Evolutionary conservation across 306 rosid species (phyloP).

Genomic region (Cyclanthera cordifolia): DNA sequence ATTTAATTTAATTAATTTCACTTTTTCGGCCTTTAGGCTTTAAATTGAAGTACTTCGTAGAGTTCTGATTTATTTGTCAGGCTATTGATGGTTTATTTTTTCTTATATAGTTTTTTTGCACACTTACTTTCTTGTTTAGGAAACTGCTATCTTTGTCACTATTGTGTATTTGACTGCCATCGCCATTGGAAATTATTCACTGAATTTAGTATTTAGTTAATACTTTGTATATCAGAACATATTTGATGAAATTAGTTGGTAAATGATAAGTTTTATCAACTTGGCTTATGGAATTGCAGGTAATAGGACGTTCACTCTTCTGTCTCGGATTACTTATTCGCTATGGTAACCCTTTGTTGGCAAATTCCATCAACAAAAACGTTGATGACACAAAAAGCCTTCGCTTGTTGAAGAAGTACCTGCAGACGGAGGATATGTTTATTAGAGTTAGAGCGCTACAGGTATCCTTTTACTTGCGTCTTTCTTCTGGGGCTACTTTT

Average conservation of each 20-base stretch:
- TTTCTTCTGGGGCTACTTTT: conserved; percentile 9
- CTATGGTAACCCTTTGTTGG: conserved; percentile 58
- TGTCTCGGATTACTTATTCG: conserved; percentile 90
- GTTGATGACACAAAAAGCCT: conserved; percentile 47
- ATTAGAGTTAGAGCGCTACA: conserved; percentile 80
- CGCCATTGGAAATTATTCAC: background rate
- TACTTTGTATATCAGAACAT: background rate
- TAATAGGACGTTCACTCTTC: conserved; percentile 79
- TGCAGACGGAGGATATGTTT: conserved; percentile 51
- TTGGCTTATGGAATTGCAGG: conserved; percentile 42
- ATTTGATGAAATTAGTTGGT: background rate
- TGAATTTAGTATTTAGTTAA: background rate
- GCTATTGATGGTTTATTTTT: background rate
- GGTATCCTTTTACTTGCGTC: conserved; percentile 27
- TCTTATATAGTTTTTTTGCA: background rate
- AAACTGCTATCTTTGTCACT: background rate
- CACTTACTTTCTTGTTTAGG: background rate
- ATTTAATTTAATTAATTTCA: background rate
- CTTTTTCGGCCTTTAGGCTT: background rate
- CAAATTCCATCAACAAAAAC: conserved; percentile 34
- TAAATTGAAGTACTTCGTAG: background rate
- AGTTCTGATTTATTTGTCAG: background rate
- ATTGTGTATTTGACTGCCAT: background rate
- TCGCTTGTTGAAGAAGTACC: conserved; percentile 55
- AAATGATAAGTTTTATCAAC: background rate